Conservation (phyloP, 306 rosid genomes). For the Albizia julibrissin region DNA sequence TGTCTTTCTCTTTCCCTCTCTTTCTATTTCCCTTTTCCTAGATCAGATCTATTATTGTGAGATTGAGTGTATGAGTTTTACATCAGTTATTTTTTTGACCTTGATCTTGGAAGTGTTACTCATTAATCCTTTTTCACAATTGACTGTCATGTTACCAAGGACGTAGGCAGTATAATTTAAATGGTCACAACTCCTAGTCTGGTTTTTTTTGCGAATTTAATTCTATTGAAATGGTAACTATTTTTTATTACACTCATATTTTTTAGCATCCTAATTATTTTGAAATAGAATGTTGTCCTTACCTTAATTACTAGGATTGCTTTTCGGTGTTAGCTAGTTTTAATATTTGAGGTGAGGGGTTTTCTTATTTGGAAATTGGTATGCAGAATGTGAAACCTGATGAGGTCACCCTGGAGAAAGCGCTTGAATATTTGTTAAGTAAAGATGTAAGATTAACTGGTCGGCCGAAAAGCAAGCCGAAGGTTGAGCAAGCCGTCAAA, state of each 20-base stretch:
- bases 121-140: not conserved
- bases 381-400: slow-evolving; percentile 64
- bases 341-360: not conserved
- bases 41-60: no score
- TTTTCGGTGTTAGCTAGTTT: slow-evolving; percentile 4
- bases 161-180: not conserved
- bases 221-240: not conserved
- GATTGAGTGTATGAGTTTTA: no score
- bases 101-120: slow-evolving; percentile 10
- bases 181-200: not conserved
- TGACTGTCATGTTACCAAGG: not conserved
- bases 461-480: slow-evolving; percentile 64
- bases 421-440: slow-evolving; percentile 68
- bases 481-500: slow-evolving; percentile 51
- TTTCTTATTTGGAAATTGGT: slow-evolving; percentile 15
- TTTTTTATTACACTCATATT: not conserved
- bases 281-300: not conserved
- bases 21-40: no score
- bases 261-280: not conserved
- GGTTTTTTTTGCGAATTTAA: not conserved
- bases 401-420: slow-evolving; percentile 64
- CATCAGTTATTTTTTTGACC: not conserved
- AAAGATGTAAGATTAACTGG: slow-evolving; percentile 52
- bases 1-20: no score
- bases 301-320: not conserved